Percentiles rank a stretch among this genome's conserved stretches.
Conservation (phyloP, 2,329 filamentous ascomycete genomes). For the Trichoderma lentiforme region DNA sequence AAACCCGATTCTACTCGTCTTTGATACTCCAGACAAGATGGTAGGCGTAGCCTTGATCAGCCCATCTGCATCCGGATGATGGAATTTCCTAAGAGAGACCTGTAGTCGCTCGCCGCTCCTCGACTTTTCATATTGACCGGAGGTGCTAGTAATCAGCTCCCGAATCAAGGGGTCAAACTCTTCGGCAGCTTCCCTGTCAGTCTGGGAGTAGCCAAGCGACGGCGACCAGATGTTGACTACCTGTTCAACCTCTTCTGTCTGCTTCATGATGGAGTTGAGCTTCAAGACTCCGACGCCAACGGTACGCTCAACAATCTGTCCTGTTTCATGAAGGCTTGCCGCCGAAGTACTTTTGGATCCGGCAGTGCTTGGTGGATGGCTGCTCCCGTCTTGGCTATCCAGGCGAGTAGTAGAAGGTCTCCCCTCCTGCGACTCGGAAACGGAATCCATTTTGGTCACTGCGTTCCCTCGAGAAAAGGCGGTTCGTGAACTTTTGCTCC, state of each 20-base stretch:
- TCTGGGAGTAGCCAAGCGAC: constrained; percentile 43
- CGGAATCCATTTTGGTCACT: constrained; percentile 50
- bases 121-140: constrained; percentile 72
- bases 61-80: constrained; percentile 70
- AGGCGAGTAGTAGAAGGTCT: constrained; percentile 35
- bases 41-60: constrained; percentile 87
- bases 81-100: constrained; percentile 75
- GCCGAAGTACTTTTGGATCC: constrained; percentile 41
- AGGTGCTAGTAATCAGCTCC: constrained; percentile 69
- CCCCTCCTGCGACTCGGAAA: constrained; percentile 51
- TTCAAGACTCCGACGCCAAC: constrained; percentile 76
- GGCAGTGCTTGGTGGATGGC: constrained; percentile 51
- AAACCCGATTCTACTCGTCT: constrained; percentile 88
- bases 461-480: constrained; percentile 51
- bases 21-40: constrained; percentile 72
- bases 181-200: constrained; percentile 58
- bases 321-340: constrained; percentile 20
- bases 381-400: constrained; percentile 44
- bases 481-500: constrained; percentile 53
- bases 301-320: constrained; percentile 48
- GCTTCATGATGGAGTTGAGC: constrained; percentile 70
- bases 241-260: constrained; percentile 69
- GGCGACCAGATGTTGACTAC: constrained; percentile 75
- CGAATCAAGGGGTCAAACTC: constrained; percentile 72
- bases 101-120: constrained; percentile 72